These are phyloP conservation scores for Plasmodium vivax DNA, from an alignment of 169 alveolate species.

Conservation along the genomic window DNA sequence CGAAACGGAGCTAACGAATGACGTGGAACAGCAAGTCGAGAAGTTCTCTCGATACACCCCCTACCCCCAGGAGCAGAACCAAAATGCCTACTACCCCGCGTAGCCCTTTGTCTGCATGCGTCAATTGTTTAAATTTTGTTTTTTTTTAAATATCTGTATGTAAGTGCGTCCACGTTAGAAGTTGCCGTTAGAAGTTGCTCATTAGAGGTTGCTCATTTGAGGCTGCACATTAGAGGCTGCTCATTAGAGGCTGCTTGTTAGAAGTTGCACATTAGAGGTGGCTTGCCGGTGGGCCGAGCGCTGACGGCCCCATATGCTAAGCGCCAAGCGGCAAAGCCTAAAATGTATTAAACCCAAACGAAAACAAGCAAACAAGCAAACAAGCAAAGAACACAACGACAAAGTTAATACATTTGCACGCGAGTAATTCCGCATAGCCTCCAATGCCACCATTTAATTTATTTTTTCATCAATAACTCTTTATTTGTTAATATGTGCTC, in stretches of 20 bases:
- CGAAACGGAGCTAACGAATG: slow-evolving; percentile 93
- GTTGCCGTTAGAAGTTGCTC: not conserved
- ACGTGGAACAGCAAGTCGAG: slow-evolving; percentile 94
- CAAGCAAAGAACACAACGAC: not conserved
- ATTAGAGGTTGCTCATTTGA: not conserved
- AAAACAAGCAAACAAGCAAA: not conserved
- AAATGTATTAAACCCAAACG: slow-evolving; percentile 7
- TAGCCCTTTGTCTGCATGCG: slow-evolving; percentile 21
- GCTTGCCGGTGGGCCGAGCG: not conserved
- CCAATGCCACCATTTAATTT: slow-evolving; percentile 22
- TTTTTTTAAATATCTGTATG: slow-evolving; percentile 13
- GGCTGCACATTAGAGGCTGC: not conserved
- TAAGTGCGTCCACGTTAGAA: not conserved
- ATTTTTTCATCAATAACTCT: slow-evolving; percentile 28
- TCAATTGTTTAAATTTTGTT: slow-evolving; percentile 71
- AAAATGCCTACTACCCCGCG: slow-evolving; percentile 75
- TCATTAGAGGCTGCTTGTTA: not conserved
- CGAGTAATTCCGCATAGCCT: not conserved
- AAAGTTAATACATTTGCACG: not conserved
- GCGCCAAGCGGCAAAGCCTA: not conserved
- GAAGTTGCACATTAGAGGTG: too few species aligned
- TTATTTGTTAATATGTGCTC: slow-evolving; percentile 9
- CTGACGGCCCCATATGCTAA: not conserved
- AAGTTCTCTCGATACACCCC: slow-evolving; percentile 90
- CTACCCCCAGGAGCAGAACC: slow-evolving; percentile 61